These are phyloP conservation scores for Trichosporon ovoides DNA, from an alignment of 1,284 basidiomycete genomes.

Conservation along the genomic window DNA sequence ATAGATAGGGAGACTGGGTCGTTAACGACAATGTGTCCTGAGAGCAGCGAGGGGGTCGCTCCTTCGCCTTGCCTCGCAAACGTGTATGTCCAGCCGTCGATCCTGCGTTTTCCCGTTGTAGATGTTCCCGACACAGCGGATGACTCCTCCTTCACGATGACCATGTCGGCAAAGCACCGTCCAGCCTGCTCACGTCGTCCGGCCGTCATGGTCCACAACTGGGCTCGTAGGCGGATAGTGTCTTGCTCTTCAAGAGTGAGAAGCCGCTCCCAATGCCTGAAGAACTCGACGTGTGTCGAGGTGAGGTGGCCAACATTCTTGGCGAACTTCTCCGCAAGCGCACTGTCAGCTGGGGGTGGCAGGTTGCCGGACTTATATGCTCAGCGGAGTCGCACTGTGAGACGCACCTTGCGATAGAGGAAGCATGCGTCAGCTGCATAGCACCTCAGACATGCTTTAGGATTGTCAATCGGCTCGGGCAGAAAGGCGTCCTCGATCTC, in stretches of 20 bases:
- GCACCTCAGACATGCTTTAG: conserved; percentile 71
- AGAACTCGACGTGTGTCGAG: conserved; percentile 65
- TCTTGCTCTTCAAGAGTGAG: conserved; percentile 87
- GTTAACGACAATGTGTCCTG: conserved; percentile 68
- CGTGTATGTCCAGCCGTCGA: conserved; percentile 59
- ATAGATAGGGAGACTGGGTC: conserved; percentile 82
- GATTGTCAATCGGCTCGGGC: conserved; percentile 81
- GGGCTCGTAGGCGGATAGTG: conserved; percentile 71
- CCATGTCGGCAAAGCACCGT: conserved; percentile 71
- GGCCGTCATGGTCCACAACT: conserved; percentile 89
- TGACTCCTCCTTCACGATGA: conserved; percentile 53
- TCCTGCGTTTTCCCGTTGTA: conserved; percentile 36
- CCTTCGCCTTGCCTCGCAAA: conserved; percentile 54
- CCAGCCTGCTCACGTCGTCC: conserved; percentile 71
- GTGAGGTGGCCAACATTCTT: conserved; percentile 78
- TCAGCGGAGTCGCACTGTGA: not conserved
- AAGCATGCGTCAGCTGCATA: conserved; percentile 83
- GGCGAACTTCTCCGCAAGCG: conserved; percentile 68
- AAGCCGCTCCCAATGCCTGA: conserved; percentile 83
- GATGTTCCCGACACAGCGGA: conserved; percentile 44
- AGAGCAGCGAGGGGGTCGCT: conserved; percentile 57
- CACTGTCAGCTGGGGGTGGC: conserved; percentile 55
- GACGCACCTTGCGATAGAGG: conserved; percentile 77
- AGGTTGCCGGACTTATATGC: conserved; percentile 62
- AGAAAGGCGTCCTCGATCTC: conserved; percentile 56